Base-by-base conservation (phyloP, 768 basidiomycete species). In the Phlebiopsis flavidoalba region DNA sequence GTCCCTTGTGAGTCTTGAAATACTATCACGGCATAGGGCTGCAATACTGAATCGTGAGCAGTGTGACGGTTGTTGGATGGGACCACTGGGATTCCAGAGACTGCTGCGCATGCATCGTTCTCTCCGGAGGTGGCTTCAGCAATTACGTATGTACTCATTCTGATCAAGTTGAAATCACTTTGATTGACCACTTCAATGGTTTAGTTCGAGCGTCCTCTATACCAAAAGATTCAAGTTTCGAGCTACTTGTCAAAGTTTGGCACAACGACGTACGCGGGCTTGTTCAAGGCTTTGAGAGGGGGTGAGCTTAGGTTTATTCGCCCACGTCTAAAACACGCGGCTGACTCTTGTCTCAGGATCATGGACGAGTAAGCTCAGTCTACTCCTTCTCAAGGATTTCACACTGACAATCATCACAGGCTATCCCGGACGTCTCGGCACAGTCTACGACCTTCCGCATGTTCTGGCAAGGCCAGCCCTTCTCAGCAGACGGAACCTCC, bases 51-150 rank as follows among this genome's bases (percentile, higher is more conserved):
- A 36, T 8, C 11, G 24, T 22, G 49, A n/a, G 5, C 31, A 90
- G 88, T 62, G 85, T 89, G 19, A 92, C 89, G 3, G 63, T 85
- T 2, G 88, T 92, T 3, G 89, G 89, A 8, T n/a, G 89, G 83
- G 8, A 90, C 89, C 0, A 71, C 70, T 24, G 61, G 63, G 40
- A 72, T 87, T 54, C 88, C 86, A 0, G 89, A 91, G 69, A 76
- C 76, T 14, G 83, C 83, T 0, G 81, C n/a, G n/a, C n/a, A n/a
- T n/a, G n/a, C 79, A 0, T 69, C 57, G 62, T 86, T 89, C 74
- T 89, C 74, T 88, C 86, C 12, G 86, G 87, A 1, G 89, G 89
- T 36, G 88, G 89, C 3, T 91, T 90, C 74, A 88, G 87, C 68
- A 77, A 87, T 62, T 82, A 83, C 55, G 86, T 87, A 14, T 63